A percentile compares a stretch with the other conserved stretches of the same genome.
Evolutionary conservation across 441 rosid species (phyloP).

Genomic region (Eutrema salsugineum): DNA sequence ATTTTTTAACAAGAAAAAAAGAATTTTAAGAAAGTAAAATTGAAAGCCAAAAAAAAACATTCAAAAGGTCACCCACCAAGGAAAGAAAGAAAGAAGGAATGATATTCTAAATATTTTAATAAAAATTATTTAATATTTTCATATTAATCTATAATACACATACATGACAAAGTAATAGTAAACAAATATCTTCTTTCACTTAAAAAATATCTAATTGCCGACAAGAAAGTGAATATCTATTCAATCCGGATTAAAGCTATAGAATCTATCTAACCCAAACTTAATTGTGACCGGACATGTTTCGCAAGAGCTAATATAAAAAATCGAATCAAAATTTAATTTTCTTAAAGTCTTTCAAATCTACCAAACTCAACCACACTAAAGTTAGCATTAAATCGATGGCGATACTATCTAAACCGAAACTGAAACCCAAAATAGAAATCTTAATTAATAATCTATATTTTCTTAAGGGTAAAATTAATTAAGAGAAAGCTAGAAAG

Average conservation of each 20-base stretch:
- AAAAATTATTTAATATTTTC: not conserved
- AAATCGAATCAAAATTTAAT: too few relatives aligned
- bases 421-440: not conserved
- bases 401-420: not conserved
- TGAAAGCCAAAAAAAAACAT: not conserved
- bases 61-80: conserved; percentile 18
- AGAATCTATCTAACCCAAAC: not conserved
- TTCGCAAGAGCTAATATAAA: too few relatives aligned
- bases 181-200: not conserved
- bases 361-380: conserved; percentile 1
- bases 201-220: conserved; percentile 16
- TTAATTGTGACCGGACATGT: too few relatives aligned
- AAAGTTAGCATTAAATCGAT: not conserved
- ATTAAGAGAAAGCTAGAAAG: not conserved
- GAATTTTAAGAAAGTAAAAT: not conserved
- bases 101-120: not conserved
- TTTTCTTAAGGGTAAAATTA: not conserved
- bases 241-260: not conserved
- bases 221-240: not conserved
- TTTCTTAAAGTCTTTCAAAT: too few relatives aligned
- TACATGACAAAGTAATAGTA: not conserved
- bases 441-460: not conserved
- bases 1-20: not conserved
- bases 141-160: not conserved
- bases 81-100: not conserved